Evolutionary conservation across 2,329 filamentous ascomycete genomes (phyloP), one percentile per base, ranked within the genome.

Genomic region (Pseudogymnoascus pannorum): DNA sequence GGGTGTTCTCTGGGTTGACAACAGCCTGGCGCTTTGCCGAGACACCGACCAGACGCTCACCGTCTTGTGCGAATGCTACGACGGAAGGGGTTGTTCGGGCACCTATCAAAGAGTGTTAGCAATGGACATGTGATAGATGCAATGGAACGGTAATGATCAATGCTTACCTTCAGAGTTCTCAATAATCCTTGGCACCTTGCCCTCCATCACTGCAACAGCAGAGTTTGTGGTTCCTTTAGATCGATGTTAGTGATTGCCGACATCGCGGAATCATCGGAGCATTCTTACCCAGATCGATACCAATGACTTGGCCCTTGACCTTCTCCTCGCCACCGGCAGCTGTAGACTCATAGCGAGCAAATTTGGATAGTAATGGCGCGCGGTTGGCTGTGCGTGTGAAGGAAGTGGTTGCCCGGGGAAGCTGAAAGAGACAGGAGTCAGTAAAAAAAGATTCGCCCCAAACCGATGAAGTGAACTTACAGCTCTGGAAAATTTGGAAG

Each of bases 1-100:
- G 87, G 62, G 93, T 97, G 83, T 97, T 97, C 79, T 97, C 92
- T 64, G 93, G 93, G 83, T 97, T 97, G 72, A 97, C 92, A 70
- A 97, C 93, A 67, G 92, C 93, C 81, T 97, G 93, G 74, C 92
- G 92, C 86, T 97, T 97, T 72, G 93, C 93, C 65, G 93, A 91
- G 69, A 97, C 92, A 88, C 93, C 93, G 68, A 97, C 93, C 66
- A 97, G 84, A 74, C 93, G 89, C 84, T 97, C 93, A 68, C 92
- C 92, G 75, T 96, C 92, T 80, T 95, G 88, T 68, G 92, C 88
- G 77, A 97, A 97, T 71, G 90, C 94, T 67, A 97, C 93, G 62
- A 97, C 92, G 62, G 93, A 97, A 59, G 93, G 91, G 60, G 91
- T 96, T 75, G 91, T 96, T 73, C 91, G 86, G 68, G 89, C 88